A percentile compares a stretch with the other conserved stretches of the same genome.
Evolutionary conservation across 2,329 filamentous ascomycete species (phyloP).

Genomic region (Knufia petricola): DNA sequence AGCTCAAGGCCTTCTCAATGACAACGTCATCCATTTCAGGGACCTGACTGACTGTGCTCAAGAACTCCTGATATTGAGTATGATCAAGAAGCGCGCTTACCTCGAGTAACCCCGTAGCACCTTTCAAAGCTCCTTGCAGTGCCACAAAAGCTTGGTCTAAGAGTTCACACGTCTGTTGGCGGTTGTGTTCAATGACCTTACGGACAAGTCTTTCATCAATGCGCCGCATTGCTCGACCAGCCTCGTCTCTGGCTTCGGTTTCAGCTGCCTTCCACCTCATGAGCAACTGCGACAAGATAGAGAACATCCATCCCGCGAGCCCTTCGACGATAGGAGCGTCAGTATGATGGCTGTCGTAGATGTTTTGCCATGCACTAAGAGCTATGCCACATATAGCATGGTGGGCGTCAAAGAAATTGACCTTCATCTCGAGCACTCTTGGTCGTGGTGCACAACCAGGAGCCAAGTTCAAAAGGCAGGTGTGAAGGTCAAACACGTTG

Average conservation of each 20-base stretch:
- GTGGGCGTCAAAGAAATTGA: conserved; percentile 6
- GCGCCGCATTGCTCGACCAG: neutral
- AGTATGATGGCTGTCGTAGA: conserved; percentile 1
- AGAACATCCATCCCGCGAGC: conserved; percentile 5
- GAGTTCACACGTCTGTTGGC: neutral
- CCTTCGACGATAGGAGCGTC: conserved; percentile 4
- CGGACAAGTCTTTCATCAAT: conserved; percentile 3
- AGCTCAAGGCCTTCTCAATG: neutral
- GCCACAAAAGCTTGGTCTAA: neutral
- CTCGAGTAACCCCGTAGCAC: neutral
- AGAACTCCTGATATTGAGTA: neutral
- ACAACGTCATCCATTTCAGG: neutral
- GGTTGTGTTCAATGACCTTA: conserved; percentile 5
- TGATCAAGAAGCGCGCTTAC: neutral
- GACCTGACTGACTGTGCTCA: neutral
- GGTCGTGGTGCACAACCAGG: conserved; percentile 6
- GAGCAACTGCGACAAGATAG: conserved; percentile 4
- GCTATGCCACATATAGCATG: conserved; percentile 8
- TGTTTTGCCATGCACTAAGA: conserved; percentile 1
- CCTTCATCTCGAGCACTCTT: conserved; percentile 8
- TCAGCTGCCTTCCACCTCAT: conserved; percentile 3
- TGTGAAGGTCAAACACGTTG: conserved; percentile 8
- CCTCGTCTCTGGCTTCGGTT: neutral
- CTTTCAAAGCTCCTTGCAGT: neutral
- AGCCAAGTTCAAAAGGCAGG: conserved; percentile 2